Conservation (phyloP, 2,329 filamentous ascomycete species). For the Claviceps sp. region DNA sequence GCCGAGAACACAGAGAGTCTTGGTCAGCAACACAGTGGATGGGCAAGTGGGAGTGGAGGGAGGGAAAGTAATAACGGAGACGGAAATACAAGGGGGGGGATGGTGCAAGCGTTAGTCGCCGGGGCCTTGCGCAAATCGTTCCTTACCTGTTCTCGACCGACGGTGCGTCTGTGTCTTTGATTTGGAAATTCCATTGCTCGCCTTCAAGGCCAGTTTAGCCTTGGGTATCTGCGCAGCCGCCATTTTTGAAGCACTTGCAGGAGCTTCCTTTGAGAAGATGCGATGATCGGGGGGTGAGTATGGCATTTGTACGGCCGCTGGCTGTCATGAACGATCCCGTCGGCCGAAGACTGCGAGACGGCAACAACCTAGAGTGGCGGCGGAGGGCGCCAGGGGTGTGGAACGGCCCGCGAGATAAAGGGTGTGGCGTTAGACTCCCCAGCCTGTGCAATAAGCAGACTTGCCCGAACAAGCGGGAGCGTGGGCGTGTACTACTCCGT, state of each 20-base stretch:
- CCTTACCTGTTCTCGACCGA: conserved; percentile 76
- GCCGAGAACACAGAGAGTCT: background rate
- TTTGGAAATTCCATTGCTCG: conserved; percentile 43
- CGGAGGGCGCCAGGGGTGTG: conserved; percentile 16
- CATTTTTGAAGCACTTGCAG: conserved; percentile 40
- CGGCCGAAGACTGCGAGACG: background rate
- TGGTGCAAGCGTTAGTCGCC: background rate
- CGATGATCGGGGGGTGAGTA: conserved; percentile 49
- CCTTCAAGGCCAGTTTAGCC: conserved; percentile 43
- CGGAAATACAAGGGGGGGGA: background rate
- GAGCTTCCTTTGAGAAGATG: conserved; percentile 35
- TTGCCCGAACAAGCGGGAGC: background rate
- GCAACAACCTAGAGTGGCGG: conserved; percentile 10
- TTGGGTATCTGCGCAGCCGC: conserved; percentile 46
- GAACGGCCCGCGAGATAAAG: conserved; percentile 5
- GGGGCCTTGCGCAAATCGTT: background rate
- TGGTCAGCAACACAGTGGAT: conserved; percentile 3
- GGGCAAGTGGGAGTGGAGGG: background rate
- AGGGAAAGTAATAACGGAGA: conserved; percentile 10
- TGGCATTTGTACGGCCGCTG: conserved; percentile 41
- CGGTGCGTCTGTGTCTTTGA: conserved; percentile 79
- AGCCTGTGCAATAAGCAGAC: background rate
- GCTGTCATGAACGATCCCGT: background rate
- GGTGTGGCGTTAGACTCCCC: conserved; percentile 4
- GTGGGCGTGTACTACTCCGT: background rate